Base-by-base conservation (phyloP, 495 filamentous ascomycete genomes). In the Cercophora newfieldiana region DNA sequence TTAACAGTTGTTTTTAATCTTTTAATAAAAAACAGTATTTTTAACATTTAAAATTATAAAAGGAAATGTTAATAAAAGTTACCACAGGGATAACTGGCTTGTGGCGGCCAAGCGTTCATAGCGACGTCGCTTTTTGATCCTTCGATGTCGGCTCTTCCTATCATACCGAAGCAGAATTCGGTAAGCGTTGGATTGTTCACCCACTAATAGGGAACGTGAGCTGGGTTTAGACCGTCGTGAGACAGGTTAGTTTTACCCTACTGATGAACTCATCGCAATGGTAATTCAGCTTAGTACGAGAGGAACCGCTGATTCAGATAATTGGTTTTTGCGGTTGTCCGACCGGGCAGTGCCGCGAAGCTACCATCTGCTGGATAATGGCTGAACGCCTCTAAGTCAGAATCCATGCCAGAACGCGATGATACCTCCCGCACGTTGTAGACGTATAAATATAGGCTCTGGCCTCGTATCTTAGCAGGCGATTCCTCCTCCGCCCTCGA, bases 271-370 rank as follows among this genome's bases (percentile, higher is more conserved):
- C 79, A 76, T 79, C 84, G 81, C 80, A 87, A 88, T 81, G 81
- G 84, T 88, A 88, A 87, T 87, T 86, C 76, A 85, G 83, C 82
- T 88, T 86, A 88, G 83, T 88, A 87, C 82, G 86, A 87, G 84
- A 87, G 84, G 82, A 88, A 88, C 84, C 80, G 81, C 81, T 84
- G 76, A 87, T 87, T 88, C 83, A 84, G 82, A 88, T 87, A 88
- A 86, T 88, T 87, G 82, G 85, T 87, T 87, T 87, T 85, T 87
- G 82, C 83, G 82, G 83, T 82, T 88, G 82, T 87, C 84, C 78
- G 84, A 87, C 83, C 78, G 80, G 83, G 83, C 82, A 88, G 80
- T 88, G 83, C 82, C 79, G 78, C 80, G 80, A 81, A 71, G 78
- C 77, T 80, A 81, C 76, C 74, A 86, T 87, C 82, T 85, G 85